A percentile compares a stretch with the other conserved stretches of the same genome.
These are phyloP conservation scores for Euphrasia arctica DNA, from an alignment of 305 asterid genomes.

Conservation along the genomic window DNA sequence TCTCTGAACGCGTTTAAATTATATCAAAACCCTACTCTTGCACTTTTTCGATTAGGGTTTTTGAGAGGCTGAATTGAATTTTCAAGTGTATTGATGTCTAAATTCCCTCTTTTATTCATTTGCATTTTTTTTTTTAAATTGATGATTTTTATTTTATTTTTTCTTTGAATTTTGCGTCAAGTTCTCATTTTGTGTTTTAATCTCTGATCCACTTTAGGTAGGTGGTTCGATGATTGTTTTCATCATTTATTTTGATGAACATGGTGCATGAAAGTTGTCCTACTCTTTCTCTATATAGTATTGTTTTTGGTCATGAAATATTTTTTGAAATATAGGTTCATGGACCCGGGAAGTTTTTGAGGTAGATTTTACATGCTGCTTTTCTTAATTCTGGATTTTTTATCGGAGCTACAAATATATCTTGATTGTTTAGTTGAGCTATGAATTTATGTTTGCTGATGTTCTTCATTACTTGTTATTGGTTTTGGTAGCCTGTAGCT, in stretches of 20 bases:
- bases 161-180: too few relatives aligned
- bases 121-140: neutral
- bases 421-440: conserved; percentile 10
- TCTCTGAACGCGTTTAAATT: conserved; percentile 24
- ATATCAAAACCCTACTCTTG: conserved; percentile 35
- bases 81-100: conserved; percentile 24
- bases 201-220: conserved; percentile 1
- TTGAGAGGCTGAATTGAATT: conserved; percentile 22
- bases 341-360: neutral
- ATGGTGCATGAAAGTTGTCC: neutral
- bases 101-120: neutral
- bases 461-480: conserved; percentile 24
- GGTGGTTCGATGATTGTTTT: neutral
- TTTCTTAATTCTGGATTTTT: neutral
- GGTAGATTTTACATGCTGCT: neutral
- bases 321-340: neutral
- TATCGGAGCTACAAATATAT: neutral
- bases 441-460: conserved; percentile 25
- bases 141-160: too few relatives aligned
- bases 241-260: neutral
- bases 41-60: conserved; percentile 32
- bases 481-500: conserved; percentile 32
- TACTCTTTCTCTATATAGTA: neutral
- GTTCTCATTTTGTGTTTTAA: neutral
- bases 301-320: conserved; percentile 17